phyloP scores from a whole-genome alignment of 2,329 filamentous ascomycete genomes.

The Trichoderma atroviride region DNA sequence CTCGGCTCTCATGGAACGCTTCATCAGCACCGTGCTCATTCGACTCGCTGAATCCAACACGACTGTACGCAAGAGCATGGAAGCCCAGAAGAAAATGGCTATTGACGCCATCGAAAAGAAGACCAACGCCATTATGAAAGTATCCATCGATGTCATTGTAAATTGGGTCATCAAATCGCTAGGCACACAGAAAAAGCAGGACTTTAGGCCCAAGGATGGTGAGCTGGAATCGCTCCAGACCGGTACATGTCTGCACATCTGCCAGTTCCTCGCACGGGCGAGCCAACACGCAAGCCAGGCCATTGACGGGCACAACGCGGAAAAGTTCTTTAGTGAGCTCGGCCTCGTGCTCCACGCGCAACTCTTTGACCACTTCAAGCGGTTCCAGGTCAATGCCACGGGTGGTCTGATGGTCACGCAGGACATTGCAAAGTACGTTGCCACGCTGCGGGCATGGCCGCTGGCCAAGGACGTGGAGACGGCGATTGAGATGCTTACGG shows the following conservation, averaged over 20 bases:
- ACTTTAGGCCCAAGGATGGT: conserved; percentile 85
- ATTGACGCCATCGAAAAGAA: conserved; percentile 83
- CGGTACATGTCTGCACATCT: conserved; percentile 78
- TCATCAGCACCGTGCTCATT: conserved; percentile 86
- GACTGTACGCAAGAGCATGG: conserved; percentile 86
- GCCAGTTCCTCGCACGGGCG: conserved; percentile 74
- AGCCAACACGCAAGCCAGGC: conserved; percentile 65
- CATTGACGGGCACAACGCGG: conserved; percentile 81
- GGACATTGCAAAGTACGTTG: conserved; percentile 91
- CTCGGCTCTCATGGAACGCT: conserved; percentile 89
- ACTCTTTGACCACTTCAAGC: conserved; percentile 91
- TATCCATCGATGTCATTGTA: conserved; percentile 66
- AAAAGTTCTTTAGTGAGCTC: conserved; percentile 80
- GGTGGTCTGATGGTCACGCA: conserved; percentile 95
- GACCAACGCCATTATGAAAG: conserved; percentile 64
- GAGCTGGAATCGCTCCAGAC: conserved; percentile 82
- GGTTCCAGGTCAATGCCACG: conserved; percentile 88
- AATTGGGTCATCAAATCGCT: conserved; percentile 77
- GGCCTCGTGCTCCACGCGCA: conserved; percentile 76
- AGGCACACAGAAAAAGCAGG: conserved; percentile 78
- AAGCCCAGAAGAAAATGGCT: conserved; percentile 74
- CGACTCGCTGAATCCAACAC: conserved; percentile 87
- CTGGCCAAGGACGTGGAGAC: conserved; percentile 68
- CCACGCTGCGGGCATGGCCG: conserved; percentile 81
- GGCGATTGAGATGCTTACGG: conserved; percentile 81